Conservation (phyloP, 2,329 filamentous ascomycete species). For the Cordyceps militaris region DNA sequence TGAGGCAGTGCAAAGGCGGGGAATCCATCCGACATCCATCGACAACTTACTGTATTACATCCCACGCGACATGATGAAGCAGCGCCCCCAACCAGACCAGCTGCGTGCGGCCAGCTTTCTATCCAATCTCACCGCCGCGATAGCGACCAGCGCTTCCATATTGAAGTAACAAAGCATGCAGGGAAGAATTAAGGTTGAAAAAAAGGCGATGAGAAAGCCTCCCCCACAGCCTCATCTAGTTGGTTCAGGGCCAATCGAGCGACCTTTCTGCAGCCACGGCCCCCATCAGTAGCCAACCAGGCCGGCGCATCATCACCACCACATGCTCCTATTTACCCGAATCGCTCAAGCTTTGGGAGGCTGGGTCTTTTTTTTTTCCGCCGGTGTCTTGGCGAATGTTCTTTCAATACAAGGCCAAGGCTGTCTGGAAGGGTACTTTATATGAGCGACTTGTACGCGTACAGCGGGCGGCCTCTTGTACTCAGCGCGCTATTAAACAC, state of each 20-base stretch:
- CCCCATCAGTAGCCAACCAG: not conserved
- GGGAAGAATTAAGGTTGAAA: not conserved
- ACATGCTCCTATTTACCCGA: not conserved
- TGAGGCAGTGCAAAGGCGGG: slow-evolving; percentile 9
- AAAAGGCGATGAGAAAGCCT: not conserved
- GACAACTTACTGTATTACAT: not conserved
- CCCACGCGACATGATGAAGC: not conserved
- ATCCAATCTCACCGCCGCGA: not conserved
- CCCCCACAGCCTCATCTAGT: not conserved
- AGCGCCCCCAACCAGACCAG: not conserved
- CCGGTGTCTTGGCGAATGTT: slow-evolving; percentile 1
- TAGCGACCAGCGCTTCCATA: not conserved
- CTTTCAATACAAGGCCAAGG: not conserved
- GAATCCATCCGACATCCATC: not conserved
- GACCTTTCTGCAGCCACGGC: not conserved
- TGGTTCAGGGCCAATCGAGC: not conserved
- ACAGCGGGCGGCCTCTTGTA: not conserved
- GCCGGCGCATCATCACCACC: not conserved
- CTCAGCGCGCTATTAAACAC: too few species aligned
- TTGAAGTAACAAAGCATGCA: too few species aligned
- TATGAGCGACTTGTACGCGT: not conserved
- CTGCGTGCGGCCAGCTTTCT: not conserved
- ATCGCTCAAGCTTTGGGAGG: too few species aligned
- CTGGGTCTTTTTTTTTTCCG: not conserved
- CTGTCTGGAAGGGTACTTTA: not conserved